These are phyloP conservation scores for Basipetospora chlamydospora DNA, from an alignment of 2,329 filamentous ascomycete genomes.

Conservation along the genomic window DNA sequence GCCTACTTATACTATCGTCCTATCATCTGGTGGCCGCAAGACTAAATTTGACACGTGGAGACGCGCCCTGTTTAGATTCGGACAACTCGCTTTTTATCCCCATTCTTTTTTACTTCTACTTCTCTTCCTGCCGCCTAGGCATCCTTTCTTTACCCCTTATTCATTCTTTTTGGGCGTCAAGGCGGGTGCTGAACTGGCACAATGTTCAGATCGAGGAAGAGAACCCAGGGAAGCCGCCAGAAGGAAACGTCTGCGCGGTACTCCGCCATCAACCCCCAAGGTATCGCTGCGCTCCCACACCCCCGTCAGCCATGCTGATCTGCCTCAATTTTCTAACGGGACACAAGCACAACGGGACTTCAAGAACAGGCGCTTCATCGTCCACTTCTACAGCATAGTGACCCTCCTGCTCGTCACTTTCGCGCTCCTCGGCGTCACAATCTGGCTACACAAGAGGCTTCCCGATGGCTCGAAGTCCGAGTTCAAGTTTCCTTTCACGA, in stretches of 20 bases:
- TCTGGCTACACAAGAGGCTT: conserved; percentile 1
- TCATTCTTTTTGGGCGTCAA: too few species aligned
- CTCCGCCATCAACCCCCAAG: neutral
- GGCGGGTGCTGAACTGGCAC: too few species aligned
- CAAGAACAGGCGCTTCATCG: conserved; percentile 4
- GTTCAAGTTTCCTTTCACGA: conserved; percentile 5
- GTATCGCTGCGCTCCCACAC: neutral
- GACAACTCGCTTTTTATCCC: too few species aligned
- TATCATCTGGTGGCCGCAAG: too few species aligned
- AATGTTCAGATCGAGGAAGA: neutral
- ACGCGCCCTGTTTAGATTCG: too few species aligned
- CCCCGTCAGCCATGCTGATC: too few species aligned
- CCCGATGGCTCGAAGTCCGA: conserved; percentile 6
- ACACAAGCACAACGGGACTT: conserved; percentile 1
- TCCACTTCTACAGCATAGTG: conserved; percentile 6
- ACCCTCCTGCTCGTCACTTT: conserved; percentile 7
- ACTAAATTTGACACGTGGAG: too few species aligned
- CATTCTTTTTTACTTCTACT: too few species aligned
- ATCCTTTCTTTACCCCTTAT: too few species aligned
- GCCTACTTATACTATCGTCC: too few species aligned
- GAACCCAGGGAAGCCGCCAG: neutral
- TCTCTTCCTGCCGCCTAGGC: too few species aligned
- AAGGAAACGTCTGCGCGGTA: neutral
- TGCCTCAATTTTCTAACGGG: too few species aligned
- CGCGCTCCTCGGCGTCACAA: conserved; percentile 5